Evolutionary conservation across 352 stramenopile species (phyloP), one percentile per base, ranked within the genome.

Genomic region (Globisporangium acanthophoron): DNA sequence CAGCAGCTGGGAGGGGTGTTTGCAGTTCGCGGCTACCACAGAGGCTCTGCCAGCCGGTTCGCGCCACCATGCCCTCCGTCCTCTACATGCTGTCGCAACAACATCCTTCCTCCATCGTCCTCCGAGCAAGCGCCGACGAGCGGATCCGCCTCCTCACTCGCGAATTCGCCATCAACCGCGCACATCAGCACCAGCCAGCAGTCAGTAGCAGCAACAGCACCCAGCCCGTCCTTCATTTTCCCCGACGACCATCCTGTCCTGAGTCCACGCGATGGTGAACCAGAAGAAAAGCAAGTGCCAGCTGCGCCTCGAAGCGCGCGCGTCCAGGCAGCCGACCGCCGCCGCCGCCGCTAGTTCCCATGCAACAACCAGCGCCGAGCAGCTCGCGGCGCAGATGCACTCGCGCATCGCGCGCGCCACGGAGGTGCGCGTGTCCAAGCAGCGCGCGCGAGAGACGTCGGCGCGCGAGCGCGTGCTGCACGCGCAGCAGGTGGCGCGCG

Each of bases 281-380:
- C 64, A 74, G 54, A 68, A 66, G 8, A 88, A 92, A 61, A 87
- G 74, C 67, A 78, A 70, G 64, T 92, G 82, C 55, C 82, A 92
- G 51, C 54, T 86, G 31, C 82, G 82, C 1, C 69, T 92, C 7
- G 82, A 92, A 43, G 75, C 74, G 47, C 61, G 71, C 16, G 69
- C 69, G 24, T 74, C 71, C 58, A 54, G 71, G 46, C 47, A 41
- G 16, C 44, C 56, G 20, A 29, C 59, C 3, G 20, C 27, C 33
- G 3, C 20, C 43, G 21, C 20, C 33, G 3, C 20, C 43, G 21
- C 20, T 24, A 3, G 8, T 35, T 5, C 29, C 56, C 15, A 12
- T 31, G 6, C 33, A 20, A 43, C 8, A 31, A 21, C 33, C 1
- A 47, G 31, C 40, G 27, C 49, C 1, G 48, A 45, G 45, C 59